Evolutionary conservation across 257 asterid genomes (phyloP), one percentile per base, ranked within the genome.

Genomic region (Datura wrightii): DNA sequence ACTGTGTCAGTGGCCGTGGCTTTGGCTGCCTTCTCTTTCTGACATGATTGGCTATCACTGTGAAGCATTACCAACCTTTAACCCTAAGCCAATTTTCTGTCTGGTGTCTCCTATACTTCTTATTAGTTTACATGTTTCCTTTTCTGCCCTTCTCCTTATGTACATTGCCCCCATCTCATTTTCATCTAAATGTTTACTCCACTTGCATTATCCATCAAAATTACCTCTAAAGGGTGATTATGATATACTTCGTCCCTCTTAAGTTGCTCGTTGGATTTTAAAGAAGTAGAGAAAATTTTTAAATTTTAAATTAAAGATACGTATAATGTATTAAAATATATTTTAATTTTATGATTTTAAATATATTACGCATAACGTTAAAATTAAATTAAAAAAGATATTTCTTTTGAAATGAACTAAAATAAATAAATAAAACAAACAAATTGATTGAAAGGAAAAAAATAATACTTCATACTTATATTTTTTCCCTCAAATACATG

Each of bases 61-160:
- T 86, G 87, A 90, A 86, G 87, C 89, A 79, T 85, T 59, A 84
- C 83, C 6, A 90, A 39, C 86, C 91, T 87, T 87, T 82, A 67
- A 37, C 10, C 74, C 58, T 59, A 82, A 83, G 88, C 86, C 88
- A 86, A 19, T 59, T 58, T 55, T 71, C 67, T 89, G 85, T 87
- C 83, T 86, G 69, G 85, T 79, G 84, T 85, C 66, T 87, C 85
- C 72, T 86, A 55, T 84, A 79, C 86, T 88, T 24, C 55, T 72
- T 46, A 44, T 39, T 39, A 39, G 42, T 0, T 0, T 36, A 14
- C 39, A 67, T 39, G 31, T 84, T 70, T 74, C 89, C 87, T 10
- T 8, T 41, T 78, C 6, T 83, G 82, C 86, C 90, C 85, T 79
- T 14, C 53, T 41, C 79, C 19, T 3, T 69, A 8, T 37, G 53